phyloP scores from a whole-genome alignment of 306 rosid genomes.

The Fragaria ananassa region DNA sequence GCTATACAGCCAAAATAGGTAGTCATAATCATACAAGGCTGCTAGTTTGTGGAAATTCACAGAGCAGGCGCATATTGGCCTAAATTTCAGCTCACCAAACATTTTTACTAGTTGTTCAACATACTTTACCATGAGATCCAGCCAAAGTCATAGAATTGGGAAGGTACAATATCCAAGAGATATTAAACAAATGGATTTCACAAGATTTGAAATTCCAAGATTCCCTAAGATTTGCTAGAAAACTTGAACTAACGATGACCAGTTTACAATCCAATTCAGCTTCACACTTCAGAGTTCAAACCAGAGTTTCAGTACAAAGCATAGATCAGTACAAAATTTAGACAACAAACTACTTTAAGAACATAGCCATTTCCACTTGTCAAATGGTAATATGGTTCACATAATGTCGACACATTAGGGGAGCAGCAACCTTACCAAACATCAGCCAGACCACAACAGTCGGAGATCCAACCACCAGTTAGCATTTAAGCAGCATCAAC shows the following conservation, averaged over 20 bases:
- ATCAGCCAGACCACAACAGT: background rate
- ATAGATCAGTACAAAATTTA: background rate
- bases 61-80: too few species aligned
- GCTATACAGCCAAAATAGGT: background rate
- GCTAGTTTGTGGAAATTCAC: background rate
- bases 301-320: background rate
- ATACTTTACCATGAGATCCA: background rate
- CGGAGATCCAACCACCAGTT: background rate
- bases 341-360: background rate
- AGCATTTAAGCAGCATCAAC: conserved; percentile 4
- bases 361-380: background rate
- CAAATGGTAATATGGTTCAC: background rate
- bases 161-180: background rate
- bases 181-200: background rate
- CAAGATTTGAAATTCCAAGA: background rate
- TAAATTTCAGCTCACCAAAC: background rate
- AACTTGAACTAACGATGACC: background rate
- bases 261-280: conserved; percentile 1
- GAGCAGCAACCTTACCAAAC: conserved; percentile 7
- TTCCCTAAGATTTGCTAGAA: background rate
- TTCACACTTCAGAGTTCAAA: background rate
- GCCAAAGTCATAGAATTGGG: background rate
- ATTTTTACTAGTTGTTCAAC: background rate
- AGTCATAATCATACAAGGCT: background rate
- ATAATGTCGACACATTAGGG: conserved; percentile 2